phyloP scores from a whole-genome alignment of 306 rosid genomes.

The Quercus gilva region DNA sequence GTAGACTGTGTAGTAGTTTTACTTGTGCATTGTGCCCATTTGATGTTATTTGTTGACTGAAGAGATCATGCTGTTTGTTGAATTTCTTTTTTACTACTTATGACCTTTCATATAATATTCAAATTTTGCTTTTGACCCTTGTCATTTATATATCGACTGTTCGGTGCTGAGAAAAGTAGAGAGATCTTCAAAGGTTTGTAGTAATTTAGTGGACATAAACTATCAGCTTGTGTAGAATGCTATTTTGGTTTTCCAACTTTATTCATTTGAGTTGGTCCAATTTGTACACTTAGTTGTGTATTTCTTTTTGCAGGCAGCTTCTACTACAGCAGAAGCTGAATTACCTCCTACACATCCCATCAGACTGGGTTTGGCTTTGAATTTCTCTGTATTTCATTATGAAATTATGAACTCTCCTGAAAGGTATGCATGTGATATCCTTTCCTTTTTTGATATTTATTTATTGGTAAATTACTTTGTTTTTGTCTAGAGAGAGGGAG shows the following conservation, averaged over 20 bases:
- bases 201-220: neutral
- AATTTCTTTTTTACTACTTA: neutral
- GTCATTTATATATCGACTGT: neutral
- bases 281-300: neutral
- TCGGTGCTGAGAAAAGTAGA: neutral
- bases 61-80: neutral
- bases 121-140: neutral
- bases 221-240: neutral
- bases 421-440: constrained; percentile 8
- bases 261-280: neutral
- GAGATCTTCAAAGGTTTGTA: neutral
- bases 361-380: constrained; percentile 34
- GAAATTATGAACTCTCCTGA: constrained; percentile 33
- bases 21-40: neutral
- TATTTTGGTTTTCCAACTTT: neutral
- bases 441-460: neutral
- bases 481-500: neutral
- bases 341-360: constrained; percentile 16
- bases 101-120: neutral
- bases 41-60: neutral
- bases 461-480: neutral
- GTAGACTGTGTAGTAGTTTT: neutral
- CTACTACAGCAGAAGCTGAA: constrained; percentile 41
- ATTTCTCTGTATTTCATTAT: constrained; percentile 31
- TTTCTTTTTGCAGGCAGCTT: constrained; percentile 40